phyloP scores from a whole-genome alignment of 345 rosid species.

The Salix koriyanagi region DNA sequence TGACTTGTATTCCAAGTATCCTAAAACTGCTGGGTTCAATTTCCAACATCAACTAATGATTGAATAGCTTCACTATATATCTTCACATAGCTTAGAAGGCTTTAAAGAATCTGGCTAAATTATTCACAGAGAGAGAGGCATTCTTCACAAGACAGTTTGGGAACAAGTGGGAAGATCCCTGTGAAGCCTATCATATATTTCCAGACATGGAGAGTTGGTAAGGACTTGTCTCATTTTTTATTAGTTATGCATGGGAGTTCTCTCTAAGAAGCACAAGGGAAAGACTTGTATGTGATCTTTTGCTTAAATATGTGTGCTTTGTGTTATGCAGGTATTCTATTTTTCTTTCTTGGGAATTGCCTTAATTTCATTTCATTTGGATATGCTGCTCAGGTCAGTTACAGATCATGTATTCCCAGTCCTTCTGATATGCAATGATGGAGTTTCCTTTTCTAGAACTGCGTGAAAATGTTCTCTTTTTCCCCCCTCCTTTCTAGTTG shows the following conservation, averaged over 20 bases:
- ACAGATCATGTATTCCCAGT: background rate
- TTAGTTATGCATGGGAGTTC: background rate
- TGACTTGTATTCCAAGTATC: too few relatives aligned
- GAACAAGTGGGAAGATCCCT: slow-evolving; percentile 55
- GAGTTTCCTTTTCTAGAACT: background rate
- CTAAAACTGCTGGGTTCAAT: too few relatives aligned
- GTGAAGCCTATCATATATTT: slow-evolving; percentile 78
- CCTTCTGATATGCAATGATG: background rate
- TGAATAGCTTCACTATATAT: background rate
- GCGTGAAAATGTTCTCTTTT: background rate
- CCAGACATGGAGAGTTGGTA: slow-evolving; percentile 98
- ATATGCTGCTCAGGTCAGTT: slow-evolving; percentile 98
- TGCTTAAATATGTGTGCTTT: slow-evolving; percentile 18
- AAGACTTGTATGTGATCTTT: slow-evolving; percentile 3
- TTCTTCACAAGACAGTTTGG: slow-evolving; percentile 50
- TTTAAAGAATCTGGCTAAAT: slow-evolving; percentile 24
- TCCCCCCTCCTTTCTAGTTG: slow-evolving; percentile 7
- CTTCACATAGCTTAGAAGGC: background rate
- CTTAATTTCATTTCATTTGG: slow-evolving; percentile 96
- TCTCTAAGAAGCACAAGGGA: background rate
- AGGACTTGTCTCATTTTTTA: slow-evolving; percentile 21
- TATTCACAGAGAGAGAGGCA: slow-evolving; percentile 73
- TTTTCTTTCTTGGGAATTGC: slow-evolving; percentile 91
- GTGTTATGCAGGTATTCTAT: slow-evolving; percentile 62
- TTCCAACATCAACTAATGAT: background rate